Base-by-base conservation (phyloP, 2,329 filamentous ascomycete genomes). In the Zymoseptoria ardabiliae region DNA sequence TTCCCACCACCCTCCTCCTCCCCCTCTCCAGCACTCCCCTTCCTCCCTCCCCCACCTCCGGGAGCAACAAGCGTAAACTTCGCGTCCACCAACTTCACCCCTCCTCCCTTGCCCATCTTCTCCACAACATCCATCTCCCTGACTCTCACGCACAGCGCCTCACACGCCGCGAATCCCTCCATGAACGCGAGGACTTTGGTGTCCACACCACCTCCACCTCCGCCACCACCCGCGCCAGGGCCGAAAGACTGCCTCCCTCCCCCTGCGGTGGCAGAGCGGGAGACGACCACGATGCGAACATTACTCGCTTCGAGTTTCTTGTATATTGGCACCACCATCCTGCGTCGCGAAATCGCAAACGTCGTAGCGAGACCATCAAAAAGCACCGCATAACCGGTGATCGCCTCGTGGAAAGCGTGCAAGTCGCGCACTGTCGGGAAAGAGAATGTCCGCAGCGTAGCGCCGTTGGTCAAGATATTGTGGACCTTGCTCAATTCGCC, bases 271-370 rank as follows among this genome's bases (percentile, higher is more conserved):
- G 25, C 25, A 28, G 25, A 28, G 1, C 25, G 86, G 85, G 81
- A 41, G 8, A 96, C 85, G 45, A 96, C 80, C 71, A 96, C 91
- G 7, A 96, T 79, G 41, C 92, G 85, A 8, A 90, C 90, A 45
- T 81, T 82, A n/a, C 81, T 85, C 2, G 91, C 89, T 70, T 95
- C 91, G 90, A 90, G 95, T 73, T 94, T 94, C 76, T 96, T 96
- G 77, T 95, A 89, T 65, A 96, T 93, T 0, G 90, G 90, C 17
- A 96, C 90, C 11, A 96, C 90, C 87, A 92, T 94, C 53, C 70
- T 65, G 8, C 72, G 66, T 7, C 91, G 85, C 1, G 91, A 86
- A 65, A 96, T 96, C 59, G 88, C 86, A 72, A 96, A 90, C 0
- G 85, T 85, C 7, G 82, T 79, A 5, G 90, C 90, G 56, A 89